phyloP scores from a whole-genome alignment of 495 filamentous ascomycete species.

The Tricharina praecox region DNA sequence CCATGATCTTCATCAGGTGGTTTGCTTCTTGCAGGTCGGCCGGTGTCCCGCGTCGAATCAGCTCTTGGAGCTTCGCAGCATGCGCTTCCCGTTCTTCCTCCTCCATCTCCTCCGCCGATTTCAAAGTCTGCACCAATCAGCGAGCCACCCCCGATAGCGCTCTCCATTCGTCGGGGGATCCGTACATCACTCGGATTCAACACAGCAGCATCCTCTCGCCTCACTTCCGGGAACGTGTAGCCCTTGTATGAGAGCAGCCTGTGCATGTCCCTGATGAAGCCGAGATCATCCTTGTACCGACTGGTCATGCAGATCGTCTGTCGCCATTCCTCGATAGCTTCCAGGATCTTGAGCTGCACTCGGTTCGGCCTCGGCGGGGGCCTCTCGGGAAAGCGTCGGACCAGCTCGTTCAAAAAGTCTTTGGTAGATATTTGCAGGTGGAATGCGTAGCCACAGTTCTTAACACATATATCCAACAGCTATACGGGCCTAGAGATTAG shows the following conservation, averaged over 20 bases:
- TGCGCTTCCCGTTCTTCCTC: conserved; percentile 88
- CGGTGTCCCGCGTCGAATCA: conserved; percentile 80
- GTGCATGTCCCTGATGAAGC: conserved; percentile 96
- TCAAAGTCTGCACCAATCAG: conserved; percentile 49
- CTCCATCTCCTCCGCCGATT: conserved; percentile 97
- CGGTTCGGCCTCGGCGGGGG: conserved; percentile 70
- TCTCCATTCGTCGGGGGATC: conserved; percentile 7
- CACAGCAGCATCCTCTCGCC: conserved; percentile 86
- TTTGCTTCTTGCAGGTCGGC: conserved; percentile 93
- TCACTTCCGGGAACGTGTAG: conserved; percentile 82
- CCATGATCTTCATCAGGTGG: conserved; percentile 96
- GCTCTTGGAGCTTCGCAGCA: conserved; percentile 89
- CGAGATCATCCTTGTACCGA: conserved; percentile 88
- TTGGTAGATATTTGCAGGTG: conserved; percentile 97
- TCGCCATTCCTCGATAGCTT: conserved; percentile 96
- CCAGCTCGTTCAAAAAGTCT: conserved; percentile 96
- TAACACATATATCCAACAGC: conserved; percentile 96
- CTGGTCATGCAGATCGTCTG: conserved; percentile 95
- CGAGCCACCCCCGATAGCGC: too few relatives aligned
- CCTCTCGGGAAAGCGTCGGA: conserved; percentile 85
- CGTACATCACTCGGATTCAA: conserved; percentile 93
- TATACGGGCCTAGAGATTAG: conserved; percentile 22
- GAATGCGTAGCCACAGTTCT: conserved; percentile 98
- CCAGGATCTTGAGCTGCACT: conserved; percentile 81
- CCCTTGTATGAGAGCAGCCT: conserved; percentile 88